phyloP scores from a whole-genome alignment of 2,329 filamentous ascomycete genomes.

The Neofusicoccum sp. region DNA sequence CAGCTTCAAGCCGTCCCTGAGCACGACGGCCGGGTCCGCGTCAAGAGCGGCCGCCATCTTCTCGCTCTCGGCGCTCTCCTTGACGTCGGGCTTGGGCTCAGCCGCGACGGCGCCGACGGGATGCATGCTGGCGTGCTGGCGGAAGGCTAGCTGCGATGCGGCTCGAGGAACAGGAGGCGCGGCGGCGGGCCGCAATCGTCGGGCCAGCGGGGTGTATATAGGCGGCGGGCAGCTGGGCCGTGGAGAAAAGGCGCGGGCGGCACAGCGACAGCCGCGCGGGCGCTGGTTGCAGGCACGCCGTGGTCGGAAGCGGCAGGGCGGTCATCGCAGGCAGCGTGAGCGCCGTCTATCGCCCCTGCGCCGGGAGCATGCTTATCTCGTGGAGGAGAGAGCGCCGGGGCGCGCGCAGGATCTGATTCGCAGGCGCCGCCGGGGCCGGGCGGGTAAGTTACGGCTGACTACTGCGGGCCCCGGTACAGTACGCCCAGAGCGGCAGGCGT shows the following conservation, averaged over 20 bases:
- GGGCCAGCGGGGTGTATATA: not conserved
- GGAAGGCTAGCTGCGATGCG: not conserved
- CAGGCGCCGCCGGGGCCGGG: not conserved
- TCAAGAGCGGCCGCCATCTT: not conserved
- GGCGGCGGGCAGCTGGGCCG: not conserved
- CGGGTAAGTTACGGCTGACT: not conserved
- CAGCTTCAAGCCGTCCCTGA: slow-evolving; percentile 31
- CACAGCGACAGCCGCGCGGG: not conserved
- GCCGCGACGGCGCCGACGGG: not conserved
- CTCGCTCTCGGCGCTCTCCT: not conserved
- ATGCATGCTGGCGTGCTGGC: not conserved
- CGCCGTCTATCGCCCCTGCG: slow-evolving; percentile 5
- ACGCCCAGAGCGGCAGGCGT: too few species aligned
- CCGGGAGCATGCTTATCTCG: slow-evolving; percentile 9
- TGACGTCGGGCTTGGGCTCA: not conserved
- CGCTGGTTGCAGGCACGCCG: not conserved
- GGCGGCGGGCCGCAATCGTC: not conserved
- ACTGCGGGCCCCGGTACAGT: not conserved
- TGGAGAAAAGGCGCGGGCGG: not conserved
- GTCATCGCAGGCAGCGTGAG: not conserved
- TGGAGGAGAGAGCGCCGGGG: not conserved
- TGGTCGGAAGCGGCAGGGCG: not conserved
- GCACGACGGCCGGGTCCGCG: slow-evolving; percentile 8
- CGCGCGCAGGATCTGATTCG: slow-evolving; percentile 4
- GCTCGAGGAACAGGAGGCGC: not conserved